Evolutionary conservation across 73 alveolate genomes (phyloP).

Genomic region (Tetrahymena thermophila): DNA sequence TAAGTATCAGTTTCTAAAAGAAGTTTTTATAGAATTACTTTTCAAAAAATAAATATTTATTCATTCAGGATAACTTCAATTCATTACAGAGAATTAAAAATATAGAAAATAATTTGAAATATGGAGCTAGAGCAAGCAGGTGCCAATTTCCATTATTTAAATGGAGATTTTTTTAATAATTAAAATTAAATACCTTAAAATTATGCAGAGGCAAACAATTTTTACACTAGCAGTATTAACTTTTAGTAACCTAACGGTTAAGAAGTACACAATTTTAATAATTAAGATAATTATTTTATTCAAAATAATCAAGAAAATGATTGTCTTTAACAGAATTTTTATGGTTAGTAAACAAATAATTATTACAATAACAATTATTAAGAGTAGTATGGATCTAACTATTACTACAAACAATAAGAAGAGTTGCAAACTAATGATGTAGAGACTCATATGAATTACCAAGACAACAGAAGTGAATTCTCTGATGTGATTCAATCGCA

Average conservation of each 20-base stretch:
- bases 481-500: not conserved
- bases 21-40: not conserved
- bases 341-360: not conserved
- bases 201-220: not conserved
- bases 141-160: not conserved
- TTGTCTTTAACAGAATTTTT: not conserved
- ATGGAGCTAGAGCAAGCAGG: not conserved
- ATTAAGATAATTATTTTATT: too few species aligned
- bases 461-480: not conserved
- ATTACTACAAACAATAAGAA: not conserved
- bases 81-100: not conserved
- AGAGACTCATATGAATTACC: not conserved
- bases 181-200: not conserved
- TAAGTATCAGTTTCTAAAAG: not conserved
- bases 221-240: not conserved
- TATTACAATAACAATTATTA: too few species aligned
- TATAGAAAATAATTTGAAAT: too few species aligned
- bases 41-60: too few species aligned
- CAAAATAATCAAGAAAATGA: too few species aligned
- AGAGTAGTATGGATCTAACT: not conserved
- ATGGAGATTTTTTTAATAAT: not conserved
- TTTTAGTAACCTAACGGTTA: not conserved
- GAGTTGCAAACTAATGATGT: not conserved
- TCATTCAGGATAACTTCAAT: not conserved
- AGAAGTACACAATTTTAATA: not conserved